Evolutionary conservation across 202 grass and related monocot species (phyloP).

Genomic region (Thinopyrum obtusiflorum): DNA sequence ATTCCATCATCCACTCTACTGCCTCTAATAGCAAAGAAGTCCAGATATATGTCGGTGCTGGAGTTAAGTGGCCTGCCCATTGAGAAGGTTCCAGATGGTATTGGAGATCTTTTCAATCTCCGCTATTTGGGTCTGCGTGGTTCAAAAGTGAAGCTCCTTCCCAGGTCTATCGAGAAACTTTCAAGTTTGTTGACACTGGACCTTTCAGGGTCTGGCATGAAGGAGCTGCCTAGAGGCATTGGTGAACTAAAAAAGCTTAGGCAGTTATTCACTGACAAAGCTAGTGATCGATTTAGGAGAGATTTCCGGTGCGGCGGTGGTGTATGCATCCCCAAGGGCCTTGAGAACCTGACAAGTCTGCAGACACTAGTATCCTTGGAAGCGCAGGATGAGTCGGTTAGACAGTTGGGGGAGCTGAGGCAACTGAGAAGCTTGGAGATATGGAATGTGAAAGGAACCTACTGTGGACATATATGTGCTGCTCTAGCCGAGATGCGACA

Average conservation of each 20-base stretch:
- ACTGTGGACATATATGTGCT: conserved; percentile 10
- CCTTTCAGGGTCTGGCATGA: conserved; percentile 25
- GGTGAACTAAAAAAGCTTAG: conserved; percentile 25
- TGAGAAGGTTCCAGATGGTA: background rate
- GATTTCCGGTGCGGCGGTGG: background rate
- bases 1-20: conserved; percentile 14
- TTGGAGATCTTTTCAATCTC: no score
- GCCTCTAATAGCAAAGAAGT: background rate
- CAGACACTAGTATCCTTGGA: conserved; percentile 38
- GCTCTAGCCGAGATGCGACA: conserved; percentile 26
- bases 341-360: conserved; percentile 29
- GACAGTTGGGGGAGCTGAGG: conserved; percentile 16
- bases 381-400: conserved; percentile 3
- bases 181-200: conserved; percentile 47
- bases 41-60: conserved; percentile 24
- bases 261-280: conserved; percentile 26
- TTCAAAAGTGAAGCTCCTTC: conserved; percentile 24
- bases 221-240: conserved; percentile 35
- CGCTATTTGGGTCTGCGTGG: no score
- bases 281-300: background rate
- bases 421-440: conserved; percentile 36
- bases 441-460: conserved; percentile 21
- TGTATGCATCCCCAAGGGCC: background rate
- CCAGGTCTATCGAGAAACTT: conserved; percentile 38
- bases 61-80: conserved; percentile 24